Base-by-base conservation (phyloP, 768 basidiomycete genomes). In the Pisolithus microcarpus region DNA sequence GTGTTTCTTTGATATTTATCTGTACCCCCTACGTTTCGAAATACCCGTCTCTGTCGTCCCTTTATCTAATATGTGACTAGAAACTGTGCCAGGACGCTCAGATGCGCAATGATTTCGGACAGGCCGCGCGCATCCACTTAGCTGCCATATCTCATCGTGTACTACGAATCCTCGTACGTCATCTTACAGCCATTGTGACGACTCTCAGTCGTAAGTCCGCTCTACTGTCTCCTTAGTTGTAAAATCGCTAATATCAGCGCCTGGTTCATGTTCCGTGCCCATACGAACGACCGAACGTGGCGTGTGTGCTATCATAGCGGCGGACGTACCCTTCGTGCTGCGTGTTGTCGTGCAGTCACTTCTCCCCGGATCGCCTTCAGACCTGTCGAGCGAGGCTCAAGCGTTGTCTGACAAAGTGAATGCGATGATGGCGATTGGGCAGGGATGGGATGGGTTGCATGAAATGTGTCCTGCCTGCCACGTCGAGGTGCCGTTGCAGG, bases 401-500 rank as follows among this genome's bases (percentile, higher is more conserved):
- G 62, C 59, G 7, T 60, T 77, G 51, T 62, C 61, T 16, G 58
- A 56, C 51, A 58, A 55, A 56, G 58, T 73, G 24, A 66, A 61
- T 39, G 55, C 54, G 51, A 50, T 54, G 18, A 72, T 74, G 50
- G 72, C 43, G 55, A 65, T 69, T 54, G 62, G 67, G 48, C 58
- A 68, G 39, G 60, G 57, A 40, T 62, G 67, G 46, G 70, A 61
- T 47, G 70, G 69, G 30, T 66, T 82, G 42, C 73, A 76, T 47
- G 89, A 91, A 68, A 58, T 64, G 16, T 92, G 90, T 57, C 87
- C 88, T 2, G 90, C 88, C 15, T 92, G 90, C 67, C 65, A 74
- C 37, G 74, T 75, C 1, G 72, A 72, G 38, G 73, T 92, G 23
- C 79, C 78, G 2, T 61, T 89, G 48, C 64, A 78, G 46, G 78